Conservation (phyloP, 441 rosid species). For the Breynia disticha region DNA sequence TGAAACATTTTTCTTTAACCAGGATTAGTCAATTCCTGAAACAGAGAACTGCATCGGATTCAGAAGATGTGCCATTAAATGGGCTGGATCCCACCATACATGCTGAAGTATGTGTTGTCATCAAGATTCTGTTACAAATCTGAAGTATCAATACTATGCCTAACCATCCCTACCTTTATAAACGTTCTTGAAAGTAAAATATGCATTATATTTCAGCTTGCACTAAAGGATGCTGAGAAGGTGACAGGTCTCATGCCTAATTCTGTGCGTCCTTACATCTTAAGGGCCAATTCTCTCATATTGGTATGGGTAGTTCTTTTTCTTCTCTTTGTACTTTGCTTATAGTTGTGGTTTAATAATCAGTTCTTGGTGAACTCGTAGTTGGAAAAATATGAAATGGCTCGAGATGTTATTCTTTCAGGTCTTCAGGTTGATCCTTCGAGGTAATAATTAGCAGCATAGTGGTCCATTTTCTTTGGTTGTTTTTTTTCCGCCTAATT, state of each 20-base stretch:
- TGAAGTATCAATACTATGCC: background rate
- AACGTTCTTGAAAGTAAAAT: background rate
- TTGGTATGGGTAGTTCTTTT: constrained; percentile 40
- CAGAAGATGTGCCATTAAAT: constrained; percentile 63
- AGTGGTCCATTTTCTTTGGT: constrained; percentile 16
- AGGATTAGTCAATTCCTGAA: constrained; percentile 77
- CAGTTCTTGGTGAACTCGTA: constrained; percentile 21
- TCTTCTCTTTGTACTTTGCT: constrained; percentile 1
- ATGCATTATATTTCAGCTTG: constrained; percentile 49
- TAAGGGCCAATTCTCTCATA: constrained; percentile 61
- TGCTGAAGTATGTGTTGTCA: constrained; percentile 58
- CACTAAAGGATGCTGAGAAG: constrained; percentile 89
- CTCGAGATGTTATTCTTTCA: constrained; percentile 62
- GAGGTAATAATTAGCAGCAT: constrained; percentile 40
- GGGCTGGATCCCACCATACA: constrained; percentile 87
- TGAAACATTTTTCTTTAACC: constrained; percentile 15
- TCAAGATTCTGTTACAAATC: background rate
- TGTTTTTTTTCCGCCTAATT: constrained; percentile 16
- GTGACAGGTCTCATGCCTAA: constrained; percentile 40
- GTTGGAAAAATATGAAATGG: constrained; percentile 84
- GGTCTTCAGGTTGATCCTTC: constrained; percentile 90
- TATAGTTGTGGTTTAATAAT: background rate
- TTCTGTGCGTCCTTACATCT: constrained; percentile 46
- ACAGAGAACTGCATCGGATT: constrained; percentile 57
- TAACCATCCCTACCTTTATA: background rate